These are phyloP conservation scores for Colletotrichum sp. DNA, from an alignment of 2,329 filamentous ascomycete genomes.

Conservation along the genomic window DNA sequence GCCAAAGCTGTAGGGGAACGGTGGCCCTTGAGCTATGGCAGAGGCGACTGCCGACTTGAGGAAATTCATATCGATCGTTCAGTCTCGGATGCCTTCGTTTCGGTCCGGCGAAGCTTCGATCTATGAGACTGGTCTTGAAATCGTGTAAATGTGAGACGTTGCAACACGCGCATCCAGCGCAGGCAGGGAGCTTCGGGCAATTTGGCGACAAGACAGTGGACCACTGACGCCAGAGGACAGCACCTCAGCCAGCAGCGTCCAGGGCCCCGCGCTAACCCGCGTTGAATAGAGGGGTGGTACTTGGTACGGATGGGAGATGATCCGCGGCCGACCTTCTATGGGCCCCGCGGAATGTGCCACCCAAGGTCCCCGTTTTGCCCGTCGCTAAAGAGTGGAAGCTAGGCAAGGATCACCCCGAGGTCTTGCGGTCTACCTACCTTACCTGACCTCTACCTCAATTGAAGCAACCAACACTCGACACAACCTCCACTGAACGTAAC, in stretches of 20 bases:
- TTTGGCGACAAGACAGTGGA: constrained; percentile 20
- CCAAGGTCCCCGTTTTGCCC: not conserved
- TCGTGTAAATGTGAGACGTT: constrained; percentile 2
- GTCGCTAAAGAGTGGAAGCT: not conserved
- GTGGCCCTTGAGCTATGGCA: constrained; percentile 91
- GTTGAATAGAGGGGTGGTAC: constrained; percentile 20
- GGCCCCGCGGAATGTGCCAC: not conserved
- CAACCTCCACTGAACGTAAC: constrained; percentile 10
- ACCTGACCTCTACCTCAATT: not conserved
- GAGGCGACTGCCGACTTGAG: constrained; percentile 97
- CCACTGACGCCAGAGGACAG: not conserved
- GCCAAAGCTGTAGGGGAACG: constrained; percentile 91
- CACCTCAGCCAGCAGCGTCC: not conserved
- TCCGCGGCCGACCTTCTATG: constrained; percentile 8
- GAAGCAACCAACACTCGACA: not conserved
- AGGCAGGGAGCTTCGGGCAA: constrained; percentile 5
- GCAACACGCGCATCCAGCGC: constrained; percentile 12
- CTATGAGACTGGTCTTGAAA: not conserved
- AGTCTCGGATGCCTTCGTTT: not conserved
- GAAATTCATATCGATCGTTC: constrained; percentile 77
- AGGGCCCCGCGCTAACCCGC: constrained; percentile 21
- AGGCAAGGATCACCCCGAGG: constrained; percentile 17
- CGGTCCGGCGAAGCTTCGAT: not conserved
- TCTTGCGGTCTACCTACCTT: not conserved
- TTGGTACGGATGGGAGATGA: not conserved